Evolutionary conservation across 306 rosid genomes (phyloP), one percentile per base, ranked within the genome.

Genomic region (Geum urbanum): DNA sequence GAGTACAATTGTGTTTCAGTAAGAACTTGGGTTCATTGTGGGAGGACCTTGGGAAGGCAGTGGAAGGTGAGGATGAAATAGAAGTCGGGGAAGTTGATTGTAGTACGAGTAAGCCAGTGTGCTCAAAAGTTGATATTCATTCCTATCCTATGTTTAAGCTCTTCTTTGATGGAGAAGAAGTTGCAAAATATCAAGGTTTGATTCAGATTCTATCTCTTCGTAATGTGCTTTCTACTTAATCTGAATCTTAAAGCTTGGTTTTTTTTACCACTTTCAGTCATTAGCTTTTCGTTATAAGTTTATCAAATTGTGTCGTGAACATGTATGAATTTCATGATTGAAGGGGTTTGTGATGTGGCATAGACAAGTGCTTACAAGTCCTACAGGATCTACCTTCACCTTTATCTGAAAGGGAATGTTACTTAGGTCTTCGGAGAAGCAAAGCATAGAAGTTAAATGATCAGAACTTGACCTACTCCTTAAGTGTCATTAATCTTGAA

Each of bases 41-140:
- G 97, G 98, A 94, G 81, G 96, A 94, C 76, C 69, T 94, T 52
- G 96, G 97, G 44, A 90, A 85, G 84, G 82, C 37, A 20, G 75
- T 94, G 85, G 98, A 94, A 76, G 88, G 91, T 27, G 95, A 84
- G 72, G 94, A 88, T 58, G 98, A 87, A 71, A 90, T 94, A 58
- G 97, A 94, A 85, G 74, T 94, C 40, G 97, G 98, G 69, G 97
- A 90, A 82, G 97, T 94, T 45, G 96, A 94, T 81, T 94, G 97
- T 5, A 84, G 90, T 59, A 72, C 84, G 0, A 78, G 82, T 13
- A 94, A 90, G 73, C 67, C 86, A 9, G 94, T 90, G n/a, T 94
- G 97, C 74, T 9, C 84, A 3, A 88, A 90, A 81, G 96, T 73
- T 67, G 89, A 94, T 77, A 90, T 94, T 76, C 98, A 94, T 76